A percentile compares a stretch with the other conserved stretches of the same genome.
These are phyloP conservation scores for Astrocystis sublimbata DNA, from an alignment of 495 filamentous ascomycete species.

Conservation along the genomic window DNA sequence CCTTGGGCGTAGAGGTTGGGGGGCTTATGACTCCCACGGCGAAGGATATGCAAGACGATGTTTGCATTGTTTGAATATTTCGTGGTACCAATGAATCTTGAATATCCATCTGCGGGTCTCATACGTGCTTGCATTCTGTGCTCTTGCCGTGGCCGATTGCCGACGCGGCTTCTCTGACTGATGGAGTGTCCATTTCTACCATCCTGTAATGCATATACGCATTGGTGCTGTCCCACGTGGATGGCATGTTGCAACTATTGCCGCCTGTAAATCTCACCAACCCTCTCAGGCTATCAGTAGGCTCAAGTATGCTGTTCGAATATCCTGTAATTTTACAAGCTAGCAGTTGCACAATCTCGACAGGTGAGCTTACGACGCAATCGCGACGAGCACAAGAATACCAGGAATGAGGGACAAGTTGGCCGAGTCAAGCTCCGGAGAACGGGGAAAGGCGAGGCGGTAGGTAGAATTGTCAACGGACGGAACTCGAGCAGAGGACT, in stretches of 20 bases:
- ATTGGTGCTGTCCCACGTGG: slow-evolving; percentile 10
- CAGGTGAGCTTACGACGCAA: neutral
- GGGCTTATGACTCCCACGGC: neutral
- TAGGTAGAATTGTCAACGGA: neutral
- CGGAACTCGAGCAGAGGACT: neutral
- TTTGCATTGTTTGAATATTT: slow-evolving; percentile 8
- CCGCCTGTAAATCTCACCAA: neutral
- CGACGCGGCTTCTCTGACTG: neutral
- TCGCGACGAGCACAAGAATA: neutral
- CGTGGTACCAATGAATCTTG: slow-evolving; percentile 12
- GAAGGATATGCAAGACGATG: neutral
- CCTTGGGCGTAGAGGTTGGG: neutral
- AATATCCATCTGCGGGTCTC: neutral
- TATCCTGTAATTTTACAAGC: neutral
- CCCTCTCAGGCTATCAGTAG: neutral
- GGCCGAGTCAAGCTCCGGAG: neutral
- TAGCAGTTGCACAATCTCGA: neutral
- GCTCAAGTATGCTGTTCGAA: neutral
- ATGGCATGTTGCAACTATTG: neutral
- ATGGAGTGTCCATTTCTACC: slow-evolving; percentile 1
- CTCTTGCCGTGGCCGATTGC: neutral
- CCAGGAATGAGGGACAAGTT: neutral
- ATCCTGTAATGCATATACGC: neutral
- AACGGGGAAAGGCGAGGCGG: neutral
- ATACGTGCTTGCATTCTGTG: neutral